Evolutionary conservation across 371 early-diverging fungal species (phyloP), one percentile per base, ranked within the genome.

Genomic region (Chytridiales sp.): DNA sequence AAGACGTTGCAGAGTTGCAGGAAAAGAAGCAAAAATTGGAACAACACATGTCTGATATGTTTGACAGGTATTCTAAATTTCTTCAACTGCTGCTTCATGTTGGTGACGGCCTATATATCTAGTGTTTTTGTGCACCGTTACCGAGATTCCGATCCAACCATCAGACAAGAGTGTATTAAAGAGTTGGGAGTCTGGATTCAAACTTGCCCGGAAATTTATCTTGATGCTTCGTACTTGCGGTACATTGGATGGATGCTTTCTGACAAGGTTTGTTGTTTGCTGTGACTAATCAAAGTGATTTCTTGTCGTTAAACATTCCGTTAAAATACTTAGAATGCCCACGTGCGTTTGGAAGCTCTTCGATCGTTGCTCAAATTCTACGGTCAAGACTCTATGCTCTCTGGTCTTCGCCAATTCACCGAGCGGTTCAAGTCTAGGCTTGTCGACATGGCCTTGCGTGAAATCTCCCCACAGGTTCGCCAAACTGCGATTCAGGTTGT

Each of bases 181-280:
- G 89, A 87, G 36, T 75, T 95, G 3, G 90, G 91, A 29, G 56
- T 66, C 2, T 95, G 93, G 92, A 86, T 90, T 63, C 61, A 71
- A 1, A 71, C 67, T 22, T 85, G 84, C 63, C 88, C 92, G 17
- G 77, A 81, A 3, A 63, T 73, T 21, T 97, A 88, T 59, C 68
- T 92, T 26, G 85, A 88, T 30, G 80, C 88, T 9, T 47, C 67
- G 22, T 90, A 93, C 64, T 65, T 93, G 27, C 77, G 91, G 26
- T 91, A 91, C 63, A 56, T 93, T 5, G 93, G 94, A 9, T 93
- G 93, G 94, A 78, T 86, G 44, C 74, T 94, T 30, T 87, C 88
- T 43, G 95, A 97, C 69, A 85, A 79, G 63, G 86, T 84, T 59
- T 54, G 19, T 26, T 52, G 31, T 40, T 48, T 43, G 9, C 17